Percentiles rank a stretch among this genome's conserved stretches.
Evolutionary conservation across 169 alveolate genomes (phyloP).

Genomic region (Plasmodium blacklocki): DNA sequence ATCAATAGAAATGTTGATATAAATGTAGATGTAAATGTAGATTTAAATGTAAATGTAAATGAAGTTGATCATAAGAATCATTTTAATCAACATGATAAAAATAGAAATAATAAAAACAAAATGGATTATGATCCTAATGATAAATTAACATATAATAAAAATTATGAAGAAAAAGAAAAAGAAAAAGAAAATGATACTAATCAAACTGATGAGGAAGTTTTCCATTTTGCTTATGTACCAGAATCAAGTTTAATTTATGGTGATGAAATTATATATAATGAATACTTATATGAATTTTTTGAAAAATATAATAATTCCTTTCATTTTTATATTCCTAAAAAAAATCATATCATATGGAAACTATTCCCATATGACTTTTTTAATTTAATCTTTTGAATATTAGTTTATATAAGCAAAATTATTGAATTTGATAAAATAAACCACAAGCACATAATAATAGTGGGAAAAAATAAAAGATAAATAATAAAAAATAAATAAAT

Average conservation of each 20-base stretch:
- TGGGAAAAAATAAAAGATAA: neutral
- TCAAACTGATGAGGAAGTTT: conserved; percentile 16
- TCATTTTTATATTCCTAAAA: conserved; percentile 77
- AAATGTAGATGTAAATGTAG: too few relatives aligned
- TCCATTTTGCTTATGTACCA: conserved; percentile 75
- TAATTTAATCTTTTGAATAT: conserved; percentile 62
- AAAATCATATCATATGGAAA: conserved; percentile 75
- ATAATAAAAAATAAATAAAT: neutral
- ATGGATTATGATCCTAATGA: too few relatives aligned
- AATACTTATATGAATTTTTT: conserved; percentile 68
- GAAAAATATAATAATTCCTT: conserved; percentile 64
- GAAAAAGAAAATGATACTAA: neutral
- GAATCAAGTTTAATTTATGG: conserved; percentile 74
- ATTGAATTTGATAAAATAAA: too few relatives aligned
- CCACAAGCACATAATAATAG: too few relatives aligned
- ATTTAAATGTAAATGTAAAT: too few relatives aligned
- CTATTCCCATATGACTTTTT: conserved; percentile 75
- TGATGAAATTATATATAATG: conserved; percentile 59
- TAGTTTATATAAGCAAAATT: too few relatives aligned
- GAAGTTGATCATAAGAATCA: too few relatives aligned
- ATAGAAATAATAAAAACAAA: too few relatives aligned
- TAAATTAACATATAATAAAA: neutral
- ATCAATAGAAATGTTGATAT: too few relatives aligned
- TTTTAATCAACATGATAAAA: too few relatives aligned
- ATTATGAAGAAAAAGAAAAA: neutral